Percentiles rank a stretch among this genome's conserved stretches.
Conservation (phyloP, 2,329 filamentous ascomycete genomes). For the Dothideomycetidae sp. region DNA sequence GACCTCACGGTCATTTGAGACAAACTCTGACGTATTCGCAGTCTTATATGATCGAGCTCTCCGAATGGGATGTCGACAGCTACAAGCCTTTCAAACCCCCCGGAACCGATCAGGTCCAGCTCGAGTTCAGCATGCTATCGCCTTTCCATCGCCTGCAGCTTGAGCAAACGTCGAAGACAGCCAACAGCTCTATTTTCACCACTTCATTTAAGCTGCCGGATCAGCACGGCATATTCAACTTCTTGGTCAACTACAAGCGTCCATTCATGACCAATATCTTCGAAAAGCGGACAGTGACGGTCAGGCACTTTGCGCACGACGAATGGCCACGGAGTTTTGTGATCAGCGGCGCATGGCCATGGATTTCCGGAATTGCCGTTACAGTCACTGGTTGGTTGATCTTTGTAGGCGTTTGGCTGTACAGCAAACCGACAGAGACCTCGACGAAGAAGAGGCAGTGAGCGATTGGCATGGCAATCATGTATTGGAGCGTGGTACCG, state of each 20-base stretch:
- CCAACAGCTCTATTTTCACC: conserved; percentile 58
- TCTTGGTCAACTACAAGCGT: conserved; percentile 92
- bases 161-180: conserved; percentile 39
- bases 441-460: conserved; percentile 28
- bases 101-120: conserved; percentile 60
- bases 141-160: conserved; percentile 86
- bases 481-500: no score
- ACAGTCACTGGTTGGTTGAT: conserved; percentile 72
- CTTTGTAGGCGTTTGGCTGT: conserved; percentile 85
- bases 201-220: conserved; percentile 73
- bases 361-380: conserved; percentile 75
- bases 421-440: conserved; percentile 41
- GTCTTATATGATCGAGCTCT: conserved; percentile 78
- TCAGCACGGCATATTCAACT: conserved; percentile 98
- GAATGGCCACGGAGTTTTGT: conserved; percentile 86
- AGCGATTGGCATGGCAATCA: background rate
- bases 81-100: conserved; percentile 62
- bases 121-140: conserved; percentile 97
- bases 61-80: conserved; percentile 64
- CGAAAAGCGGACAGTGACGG: conserved; percentile 88
- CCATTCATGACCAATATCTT: conserved; percentile 81
- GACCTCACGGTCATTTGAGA: background rate
- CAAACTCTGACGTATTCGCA: conserved; percentile 23
- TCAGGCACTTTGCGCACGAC: conserved; percentile 92
- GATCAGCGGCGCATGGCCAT: conserved; percentile 87